Evolutionary conservation across 345 rosid species (phyloP).

Genomic region (Gossypium sturtianum): DNA sequence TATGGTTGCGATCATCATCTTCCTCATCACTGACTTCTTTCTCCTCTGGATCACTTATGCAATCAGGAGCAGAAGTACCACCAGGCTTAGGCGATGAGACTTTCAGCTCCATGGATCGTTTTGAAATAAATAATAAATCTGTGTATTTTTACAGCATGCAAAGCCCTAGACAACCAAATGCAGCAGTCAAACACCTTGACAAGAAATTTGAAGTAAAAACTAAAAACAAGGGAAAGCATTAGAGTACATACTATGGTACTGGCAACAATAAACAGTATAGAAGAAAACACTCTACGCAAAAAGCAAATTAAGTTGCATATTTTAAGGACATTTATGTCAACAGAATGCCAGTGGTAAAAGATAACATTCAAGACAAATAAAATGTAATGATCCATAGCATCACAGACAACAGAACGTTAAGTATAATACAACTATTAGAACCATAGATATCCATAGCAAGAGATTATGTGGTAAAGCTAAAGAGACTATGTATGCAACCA

Average conservation of each 20-base stretch:
- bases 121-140: conserved; percentile 5
- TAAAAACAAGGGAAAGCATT: conserved; percentile 13
- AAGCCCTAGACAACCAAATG: conserved; percentile 17
- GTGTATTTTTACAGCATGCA: conserved; percentile 13
- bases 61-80: conserved; percentile 60
- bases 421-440: background rate
- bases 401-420: background rate
- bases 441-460: background rate
- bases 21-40: conserved; percentile 96
- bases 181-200: conserved; percentile 2
- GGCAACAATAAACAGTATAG: background rate
- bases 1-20: conserved; percentile 97
- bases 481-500: background rate
- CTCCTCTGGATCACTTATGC: conserved; percentile 74
- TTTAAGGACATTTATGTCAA: background rate
- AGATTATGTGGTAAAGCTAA: background rate
- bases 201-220: conserved; percentile 14
- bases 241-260: background rate
- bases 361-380: background rate
- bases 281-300: background rate
- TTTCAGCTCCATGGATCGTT: conserved; percentile 62
- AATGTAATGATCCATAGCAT: background rate
- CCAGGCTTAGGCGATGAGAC: conserved; percentile 56
- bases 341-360: background rate
- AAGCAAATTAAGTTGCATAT: background rate